These are phyloP conservation scores for Aspergillus sp. DNA, from an alignment of 2,329 filamentous ascomycete species.

Conservation along the genomic window DNA sequence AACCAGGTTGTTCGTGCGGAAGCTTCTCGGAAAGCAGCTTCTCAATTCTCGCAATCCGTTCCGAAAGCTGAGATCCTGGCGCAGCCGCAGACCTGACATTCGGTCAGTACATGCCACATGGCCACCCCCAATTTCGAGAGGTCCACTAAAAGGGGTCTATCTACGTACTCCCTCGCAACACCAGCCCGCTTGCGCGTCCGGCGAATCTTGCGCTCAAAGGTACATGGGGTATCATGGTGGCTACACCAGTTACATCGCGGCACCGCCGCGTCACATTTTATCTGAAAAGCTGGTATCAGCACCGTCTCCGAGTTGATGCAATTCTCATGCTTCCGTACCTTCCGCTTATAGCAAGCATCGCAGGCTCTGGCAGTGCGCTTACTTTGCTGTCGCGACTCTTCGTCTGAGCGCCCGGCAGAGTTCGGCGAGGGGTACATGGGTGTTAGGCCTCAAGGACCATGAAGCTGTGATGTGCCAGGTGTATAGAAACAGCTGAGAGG, in stretches of 20 bases:
- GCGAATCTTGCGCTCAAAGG: constrained; percentile 39
- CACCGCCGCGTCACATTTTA: constrained; percentile 50
- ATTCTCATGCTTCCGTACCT: constrained; percentile 33
- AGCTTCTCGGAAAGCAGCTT: constrained; percentile 36
- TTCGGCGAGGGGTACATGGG: constrained; percentile 18
- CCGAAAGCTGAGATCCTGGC: constrained; percentile 31
- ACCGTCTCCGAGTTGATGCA: background rate
- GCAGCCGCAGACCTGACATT: constrained; percentile 13
- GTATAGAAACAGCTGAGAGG: background rate
- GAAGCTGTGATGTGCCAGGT: too few species aligned
- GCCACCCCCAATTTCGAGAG: background rate
- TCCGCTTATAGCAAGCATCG: constrained; percentile 52
- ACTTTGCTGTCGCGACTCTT: constrained; percentile 16
- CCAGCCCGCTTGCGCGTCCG: constrained; percentile 28
- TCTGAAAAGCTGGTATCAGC: constrained; percentile 32
- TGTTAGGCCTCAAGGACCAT: background rate
- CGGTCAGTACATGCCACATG: background rate
- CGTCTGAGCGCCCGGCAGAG: constrained; percentile 20
- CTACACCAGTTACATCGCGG: constrained; percentile 53
- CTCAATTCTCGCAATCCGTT: constrained; percentile 44
- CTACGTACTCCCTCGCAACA: constrained; percentile 23
- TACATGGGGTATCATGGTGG: constrained; percentile 50
- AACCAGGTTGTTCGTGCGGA: constrained; percentile 24
- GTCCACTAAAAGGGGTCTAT: background rate
- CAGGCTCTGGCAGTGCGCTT: constrained; percentile 43